Base-by-base conservation (phyloP, 257 asterid species). In the Hygrophila difformis region DNA sequence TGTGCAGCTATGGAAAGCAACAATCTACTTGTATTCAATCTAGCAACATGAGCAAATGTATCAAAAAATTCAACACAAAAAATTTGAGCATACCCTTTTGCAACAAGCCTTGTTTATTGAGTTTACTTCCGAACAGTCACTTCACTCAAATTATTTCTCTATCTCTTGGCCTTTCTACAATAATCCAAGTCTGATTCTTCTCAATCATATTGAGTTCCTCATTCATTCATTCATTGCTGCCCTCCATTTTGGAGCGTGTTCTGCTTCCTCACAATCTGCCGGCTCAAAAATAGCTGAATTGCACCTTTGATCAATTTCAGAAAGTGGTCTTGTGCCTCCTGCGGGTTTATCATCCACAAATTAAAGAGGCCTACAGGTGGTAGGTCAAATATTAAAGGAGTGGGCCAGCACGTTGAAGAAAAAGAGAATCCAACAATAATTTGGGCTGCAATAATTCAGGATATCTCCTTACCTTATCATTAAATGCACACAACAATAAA, bases 1-100 rank as follows among this genome's bases (percentile, higher is more conserved):
- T 21, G 58, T 0, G 58, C 16, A 4, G 39, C 36, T 1, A 39
- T 0, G 12, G 39, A 38, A 2, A 39, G 13, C 4, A 52, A 4
- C 3, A 38, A 2, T 15, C 48, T 13, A 10, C 22, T 16, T 7
- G 49, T 52, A 4, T 52, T 48, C 13, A 23, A 12, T 12, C 39
- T 21, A 21, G 58, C 47, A 15, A 52, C 39, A 9, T 29, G 59
- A 4, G 49, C 59, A 24, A 41, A 53, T 11, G 44, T 39, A 1
- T 53, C 31, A 2, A 12, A 19, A 5, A 10, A 40, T 2, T 53
- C 41, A 24, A 40, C 40, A 10, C 49, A 49, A 39, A 14, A 17
- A 0, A 12, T 16, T 14, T 53, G 42, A 12, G 24, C 28, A 40
- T 39, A 39, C 4, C 59, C 49, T 17, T 22, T 39, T 1, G 23